Evolutionary conservation across 352 stramenopile species (phyloP), one percentile per base, ranked within the genome.

Genomic region (Plasmopara viticola): DNA sequence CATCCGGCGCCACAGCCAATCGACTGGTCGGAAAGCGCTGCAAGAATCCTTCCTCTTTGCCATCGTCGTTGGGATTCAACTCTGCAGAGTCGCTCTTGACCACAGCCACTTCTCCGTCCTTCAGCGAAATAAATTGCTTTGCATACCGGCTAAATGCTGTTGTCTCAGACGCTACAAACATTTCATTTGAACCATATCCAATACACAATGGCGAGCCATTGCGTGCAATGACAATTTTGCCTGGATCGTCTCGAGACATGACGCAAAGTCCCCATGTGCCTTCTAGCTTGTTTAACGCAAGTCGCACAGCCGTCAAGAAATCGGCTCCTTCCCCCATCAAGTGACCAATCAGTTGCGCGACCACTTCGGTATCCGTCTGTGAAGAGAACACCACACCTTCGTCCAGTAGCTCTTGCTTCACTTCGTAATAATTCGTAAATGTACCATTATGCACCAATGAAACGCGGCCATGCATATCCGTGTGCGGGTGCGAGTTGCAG

Each of bases 401-500:
- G 47, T 62, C 70, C 51, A 90, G 60, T 7, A 92, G 65, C 71
- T 91, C 80, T 62, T 94, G 84, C 64, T 95, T 95, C 55, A 96
- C 78, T 57, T 91, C 79, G 62, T 89, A 78, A 65, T 96, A 95
- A 70, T 99, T 99, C 53, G 97, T 98, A 60, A 99, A 95, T 30
- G 96, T 99, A 41, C 97, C 97, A 68, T 99, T 99, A 76, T 99
- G 97, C 15, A 99, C 95, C n/a, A 99, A 62, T 6, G 93, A 94
- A 47, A 99, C 92, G 45, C 86, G 78, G 45, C 87, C 80, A 48
- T 96, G 84, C 51, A 84, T 91, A 78, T 98, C 95, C 46, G 68
- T 91, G 72, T 99, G 96, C 34, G 97, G 96, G 70, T 99, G 97
- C 20, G 96, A 97, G 84, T 99, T 99, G 53, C 84, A 79, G 78